Percentiles rank a stretch among this genome's conserved stretches.
These are phyloP conservation scores for Lasiosphaeriaceae sp. DNA, from an alignment of 495 filamentous ascomycete species.

Conservation along the genomic window DNA sequence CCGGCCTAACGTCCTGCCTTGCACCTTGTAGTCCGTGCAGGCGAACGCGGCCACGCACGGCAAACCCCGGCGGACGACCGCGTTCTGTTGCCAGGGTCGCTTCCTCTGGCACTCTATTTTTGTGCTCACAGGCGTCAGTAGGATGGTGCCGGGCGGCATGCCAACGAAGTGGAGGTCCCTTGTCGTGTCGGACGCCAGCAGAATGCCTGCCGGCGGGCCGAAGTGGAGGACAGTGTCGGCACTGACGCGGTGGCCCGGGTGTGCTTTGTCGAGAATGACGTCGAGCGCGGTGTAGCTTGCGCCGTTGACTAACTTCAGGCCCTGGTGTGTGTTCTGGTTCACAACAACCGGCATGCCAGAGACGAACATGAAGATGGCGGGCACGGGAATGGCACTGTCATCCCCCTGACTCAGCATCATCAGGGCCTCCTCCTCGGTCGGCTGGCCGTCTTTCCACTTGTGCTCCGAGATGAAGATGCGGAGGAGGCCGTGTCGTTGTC, in stretches of 20 bases:
- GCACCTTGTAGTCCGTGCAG: neutral
- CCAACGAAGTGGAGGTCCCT: conserved; percentile 1
- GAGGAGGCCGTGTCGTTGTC: neutral
- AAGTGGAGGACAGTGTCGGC: neutral
- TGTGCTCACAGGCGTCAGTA: neutral
- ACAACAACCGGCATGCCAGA: neutral
- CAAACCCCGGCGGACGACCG: conserved; percentile 4
- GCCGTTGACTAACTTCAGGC: conserved; percentile 3
- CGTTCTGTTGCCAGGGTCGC: neutral
- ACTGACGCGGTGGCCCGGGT: neutral
- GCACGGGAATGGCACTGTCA: conserved; percentile 1
- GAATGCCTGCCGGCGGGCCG: conserved; percentile 2
- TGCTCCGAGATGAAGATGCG: neutral
- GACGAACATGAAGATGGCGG: conserved; percentile 3
- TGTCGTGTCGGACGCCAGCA: neutral
- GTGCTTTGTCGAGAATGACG: conserved; percentile 2
- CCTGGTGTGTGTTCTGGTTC: conserved; percentile 3
- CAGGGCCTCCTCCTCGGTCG: conserved; percentile 3
- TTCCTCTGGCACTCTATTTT: conserved; percentile 3
- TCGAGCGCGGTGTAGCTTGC: neutral
- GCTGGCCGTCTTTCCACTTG: conserved; percentile 4
- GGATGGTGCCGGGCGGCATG: conserved; percentile 1
- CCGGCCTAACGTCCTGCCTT: neutral
- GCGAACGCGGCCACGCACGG: neutral
- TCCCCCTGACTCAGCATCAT: neutral